A percentile compares a stretch with the other conserved stretches of the same genome.
Evolutionary conservation across 257 asterid species (phyloP).

Genomic region (Solanum tacnaense): DNA sequence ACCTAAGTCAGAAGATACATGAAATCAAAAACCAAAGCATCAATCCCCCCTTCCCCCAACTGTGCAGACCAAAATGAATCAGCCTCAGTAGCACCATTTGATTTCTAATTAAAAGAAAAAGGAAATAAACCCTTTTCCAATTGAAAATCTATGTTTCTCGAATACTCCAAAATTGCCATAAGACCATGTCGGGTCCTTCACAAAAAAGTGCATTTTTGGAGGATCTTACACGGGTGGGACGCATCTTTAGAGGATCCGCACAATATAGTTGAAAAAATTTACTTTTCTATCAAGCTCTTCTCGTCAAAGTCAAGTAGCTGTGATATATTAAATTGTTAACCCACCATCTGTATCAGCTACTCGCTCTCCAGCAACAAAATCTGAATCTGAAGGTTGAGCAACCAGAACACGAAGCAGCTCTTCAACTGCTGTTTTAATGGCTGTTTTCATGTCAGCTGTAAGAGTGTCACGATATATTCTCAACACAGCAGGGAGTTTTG

Average conservation of each 20-base stretch:
- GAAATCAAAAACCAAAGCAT: background rate
- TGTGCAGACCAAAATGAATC: background rate
- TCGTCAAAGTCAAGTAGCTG: background rate
- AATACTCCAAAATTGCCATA: background rate
- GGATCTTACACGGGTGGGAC: background rate
- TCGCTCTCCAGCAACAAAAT: conserved; percentile 72
- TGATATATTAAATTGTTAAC: conserved; percentile 9
- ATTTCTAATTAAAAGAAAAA: background rate
- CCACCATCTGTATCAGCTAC: conserved; percentile 71
- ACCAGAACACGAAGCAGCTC: conserved; percentile 54
- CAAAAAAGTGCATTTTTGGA: background rate
- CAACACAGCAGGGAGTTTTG: conserved; percentile 89
- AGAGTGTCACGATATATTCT: conserved; percentile 87
- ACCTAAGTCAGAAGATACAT: conserved; percentile 33
- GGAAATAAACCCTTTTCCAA: background rate
- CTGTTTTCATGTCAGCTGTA: conserved; percentile 78
- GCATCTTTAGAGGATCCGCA: background rate
- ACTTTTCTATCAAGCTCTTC: background rate
- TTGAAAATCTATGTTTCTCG: background rate
- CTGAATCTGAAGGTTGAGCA: conserved; percentile 49
- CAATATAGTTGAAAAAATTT: background rate
- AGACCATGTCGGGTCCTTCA: background rate
- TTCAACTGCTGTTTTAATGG: conserved; percentile 71
- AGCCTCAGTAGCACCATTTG: background rate
- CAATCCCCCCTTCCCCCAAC: background rate